Base-by-base conservation (phyloP, 164 flowering plant species). In the Aristolochia fimbriata region DNA sequence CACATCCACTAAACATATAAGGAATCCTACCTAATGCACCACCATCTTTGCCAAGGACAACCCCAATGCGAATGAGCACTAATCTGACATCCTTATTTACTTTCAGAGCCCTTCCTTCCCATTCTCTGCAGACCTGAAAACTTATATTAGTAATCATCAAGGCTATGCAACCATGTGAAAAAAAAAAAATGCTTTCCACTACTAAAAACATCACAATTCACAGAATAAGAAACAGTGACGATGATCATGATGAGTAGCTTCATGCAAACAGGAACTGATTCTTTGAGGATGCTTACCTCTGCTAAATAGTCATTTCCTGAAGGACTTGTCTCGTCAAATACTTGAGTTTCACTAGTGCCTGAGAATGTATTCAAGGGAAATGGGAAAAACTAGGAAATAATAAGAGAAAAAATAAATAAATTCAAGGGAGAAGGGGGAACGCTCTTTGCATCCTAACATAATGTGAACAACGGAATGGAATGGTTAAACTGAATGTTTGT, bases 31-130 rank as follows among this genome's bases (percentile, higher is more conserved):
- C 96, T 78, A 93, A 77, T 72, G 98, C 98, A 64, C 97, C 98
- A 46, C 98, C 97, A 58, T 93, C 98, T 82, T 90, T 93, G 62
- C 96, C 98, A 55, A 93, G 96, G 58, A 90, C 98, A 56, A 90
- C 84, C 47, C 97, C 98, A 55, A 84, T 93, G 58, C 98, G 96
- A 61, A 93, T 81, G 27, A 78, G 85, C 49, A 82, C 87, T 51
- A 90, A 52, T 66, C 94, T 86, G 2, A 87, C 96, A 73, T 88
- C 84, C 70, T 81, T 81, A 55, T 88, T 72, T 43, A 80, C 96
- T 74, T 75, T 72, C 12, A 75, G 76, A 17, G 98, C 98, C 25
- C 75, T 71, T 67, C 74, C 83, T 76, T 93, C 98, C 98, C 98
- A 93, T 76, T 93, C 97, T 77, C 94, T 82, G 76, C 97, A 93